Percentiles rank a stretch among this genome's conserved stretches.
Evolutionary conservation across 2,329 filamentous ascomycete species (phyloP).

Genomic region (Trichoderma pleuroti): DNA sequence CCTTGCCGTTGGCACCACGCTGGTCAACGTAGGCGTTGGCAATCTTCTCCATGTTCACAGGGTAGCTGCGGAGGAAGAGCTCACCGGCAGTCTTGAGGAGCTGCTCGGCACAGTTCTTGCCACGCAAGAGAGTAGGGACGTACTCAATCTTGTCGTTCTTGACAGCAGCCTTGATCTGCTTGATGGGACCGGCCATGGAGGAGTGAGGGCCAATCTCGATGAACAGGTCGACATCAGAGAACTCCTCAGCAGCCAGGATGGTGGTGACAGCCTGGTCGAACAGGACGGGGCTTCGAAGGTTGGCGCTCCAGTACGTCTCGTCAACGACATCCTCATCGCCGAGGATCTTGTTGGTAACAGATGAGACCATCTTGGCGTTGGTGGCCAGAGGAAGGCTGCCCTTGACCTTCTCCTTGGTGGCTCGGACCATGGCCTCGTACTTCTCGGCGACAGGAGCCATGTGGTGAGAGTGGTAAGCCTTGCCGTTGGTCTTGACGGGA

Average conservation of each 20-base stretch:
- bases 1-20: conserved; percentile 22
- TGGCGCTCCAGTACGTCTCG: conserved; percentile 36
- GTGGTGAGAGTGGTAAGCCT: conserved; percentile 25
- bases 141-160: conserved; percentile 34
- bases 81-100: conserved; percentile 36
- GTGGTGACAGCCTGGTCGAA: conserved; percentile 31
- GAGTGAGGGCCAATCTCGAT: conserved; percentile 50
- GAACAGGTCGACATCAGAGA: conserved; percentile 26
- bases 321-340: conserved; percentile 17
- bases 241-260: conserved; percentile 11
- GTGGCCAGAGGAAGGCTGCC: background rate
- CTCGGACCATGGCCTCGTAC: conserved; percentile 2
- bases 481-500: conserved; percentile 20
- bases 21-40: conserved; percentile 15
- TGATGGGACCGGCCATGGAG: conserved; percentile 44
- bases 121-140: conserved; percentile 37
- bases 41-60: conserved; percentile 36
- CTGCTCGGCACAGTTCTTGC: conserved; percentile 39
- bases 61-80: conserved; percentile 41
- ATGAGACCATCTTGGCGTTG: conserved; percentile 14
- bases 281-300: conserved; percentile 34
- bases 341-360: conserved; percentile 12
- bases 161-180: conserved; percentile 42
- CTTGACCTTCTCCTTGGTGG: background rate
- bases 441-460: conserved; percentile 17